phyloP scores from a whole-genome alignment of 1,284 basidiomycete genomes.

The Papiliotrema terrestris region DNA sequence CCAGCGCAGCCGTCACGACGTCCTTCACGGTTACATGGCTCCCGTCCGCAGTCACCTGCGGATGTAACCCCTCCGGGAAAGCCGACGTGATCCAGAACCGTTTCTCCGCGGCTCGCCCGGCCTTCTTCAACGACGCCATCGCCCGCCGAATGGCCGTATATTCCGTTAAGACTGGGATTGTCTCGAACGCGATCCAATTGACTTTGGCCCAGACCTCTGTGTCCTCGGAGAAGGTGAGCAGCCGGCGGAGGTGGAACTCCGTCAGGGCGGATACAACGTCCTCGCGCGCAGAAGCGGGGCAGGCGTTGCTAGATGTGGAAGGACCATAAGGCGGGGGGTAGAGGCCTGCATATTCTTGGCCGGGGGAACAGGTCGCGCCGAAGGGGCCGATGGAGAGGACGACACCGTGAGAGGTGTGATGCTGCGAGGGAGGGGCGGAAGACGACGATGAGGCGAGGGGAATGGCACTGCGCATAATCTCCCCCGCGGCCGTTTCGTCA shows the following conservation, averaged over 20 bases:
- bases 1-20: slow-evolving; percentile 39
- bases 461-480: slow-evolving; percentile 18
- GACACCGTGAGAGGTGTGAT: slow-evolving; percentile 29
- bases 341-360: slow-evolving; percentile 69
- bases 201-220: slow-evolving; percentile 59
- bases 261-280: slow-evolving; percentile 54
- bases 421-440: slow-evolving; percentile 38
- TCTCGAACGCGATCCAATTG: slow-evolving; percentile 73
- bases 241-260: slow-evolving; percentile 64
- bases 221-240: slow-evolving; percentile 56
- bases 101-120: slow-evolving; percentile 44
- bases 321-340: slow-evolving; percentile 75
- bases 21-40: slow-evolving; percentile 38
- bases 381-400: slow-evolving; percentile 71
- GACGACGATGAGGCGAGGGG: slow-evolving; percentile 54
- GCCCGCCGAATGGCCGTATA: slow-evolving; percentile 63
- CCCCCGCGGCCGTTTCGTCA: slow-evolving; percentile 5
- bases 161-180: slow-evolving; percentile 66
- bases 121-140: slow-evolving; percentile 49
- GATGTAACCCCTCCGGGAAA: slow-evolving; percentile 57
- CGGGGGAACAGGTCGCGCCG: slow-evolving; percentile 63
- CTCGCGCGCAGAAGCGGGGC: slow-evolving; percentile 8
- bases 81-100: slow-evolving; percentile 76
- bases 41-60: slow-evolving; percentile 47
- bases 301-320: slow-evolving; percentile 11